phyloP scores from a whole-genome alignment of 352 stramenopile species.

The Phytophthora sp. region DNA sequence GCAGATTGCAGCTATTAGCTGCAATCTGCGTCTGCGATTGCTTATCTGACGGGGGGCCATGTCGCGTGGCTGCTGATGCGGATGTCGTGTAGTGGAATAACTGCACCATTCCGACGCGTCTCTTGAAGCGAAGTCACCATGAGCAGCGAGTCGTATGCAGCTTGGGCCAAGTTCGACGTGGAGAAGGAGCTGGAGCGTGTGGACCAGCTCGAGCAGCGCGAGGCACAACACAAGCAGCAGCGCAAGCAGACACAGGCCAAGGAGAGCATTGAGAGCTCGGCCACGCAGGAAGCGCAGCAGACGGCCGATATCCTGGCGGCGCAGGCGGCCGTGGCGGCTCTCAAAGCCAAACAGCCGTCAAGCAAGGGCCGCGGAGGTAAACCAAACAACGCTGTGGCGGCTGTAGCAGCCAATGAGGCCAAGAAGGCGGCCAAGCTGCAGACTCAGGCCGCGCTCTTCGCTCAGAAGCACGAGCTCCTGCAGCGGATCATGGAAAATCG shows the following conservation, averaged over 20 bases:
- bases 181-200: slow-evolving; percentile 67
- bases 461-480: slow-evolving; percentile 60
- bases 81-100: slow-evolving; percentile 5
- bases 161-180: slow-evolving; percentile 73
- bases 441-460: slow-evolving; percentile 42
- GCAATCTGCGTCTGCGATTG: too few relatives aligned
- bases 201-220: slow-evolving; percentile 43
- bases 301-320: slow-evolving; percentile 67
- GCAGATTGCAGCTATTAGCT: too few relatives aligned
- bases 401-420: not conserved
- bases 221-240: slow-evolving; percentile 41
- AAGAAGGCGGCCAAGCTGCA: slow-evolving; percentile 31
- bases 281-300: slow-evolving; percentile 50
- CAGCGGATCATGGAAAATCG: slow-evolving; percentile 51
- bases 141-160: slow-evolving; percentile 54
- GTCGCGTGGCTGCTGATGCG: not conserved
- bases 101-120: not conserved
- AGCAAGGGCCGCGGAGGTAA: slow-evolving; percentile 7
- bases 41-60: not conserved
- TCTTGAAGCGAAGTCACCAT: slow-evolving; percentile 30
- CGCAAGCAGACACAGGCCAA: slow-evolving; percentile 51
- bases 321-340: slow-evolving; percentile 65
- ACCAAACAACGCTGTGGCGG: not conserved
- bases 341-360: slow-evolving; percentile 59
- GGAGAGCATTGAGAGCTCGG: slow-evolving; percentile 53